These are phyloP conservation scores for Lojkania enalia DNA, from an alignment of 2,329 filamentous ascomycete genomes.

Conservation along the genomic window DNA sequence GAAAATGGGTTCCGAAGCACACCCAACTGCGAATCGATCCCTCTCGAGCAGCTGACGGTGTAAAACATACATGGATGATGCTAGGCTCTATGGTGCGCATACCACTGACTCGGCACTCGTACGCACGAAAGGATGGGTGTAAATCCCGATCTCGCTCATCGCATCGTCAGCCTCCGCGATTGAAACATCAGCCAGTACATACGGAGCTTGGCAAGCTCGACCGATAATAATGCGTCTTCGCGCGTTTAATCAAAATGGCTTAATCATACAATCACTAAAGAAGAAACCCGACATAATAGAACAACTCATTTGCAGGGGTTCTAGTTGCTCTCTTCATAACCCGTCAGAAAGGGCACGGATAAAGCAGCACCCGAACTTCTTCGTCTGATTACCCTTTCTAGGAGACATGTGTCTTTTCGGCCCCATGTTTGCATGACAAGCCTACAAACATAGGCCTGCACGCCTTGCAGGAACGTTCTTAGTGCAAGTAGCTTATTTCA, in stretches of 20 bases:
- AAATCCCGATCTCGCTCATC: too few species aligned
- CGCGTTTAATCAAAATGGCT: too few species aligned
- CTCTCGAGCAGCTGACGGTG: background rate
- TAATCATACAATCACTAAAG: too few species aligned
- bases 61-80: constrained; percentile 3
- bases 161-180: too few species aligned
- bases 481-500: constrained; percentile 18
- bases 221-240: background rate
- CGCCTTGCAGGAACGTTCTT: constrained; percentile 1
- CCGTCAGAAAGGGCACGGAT: background rate
- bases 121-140: too few species aligned
- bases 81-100: background rate
- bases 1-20: background rate
- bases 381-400: constrained; percentile 9
- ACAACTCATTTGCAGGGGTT: background rate
- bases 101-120: background rate
- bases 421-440: constrained; percentile 4
- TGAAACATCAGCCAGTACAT: too few species aligned
- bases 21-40: background rate
- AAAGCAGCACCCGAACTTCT: background rate
- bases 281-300: too few species aligned
- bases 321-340: background rate
- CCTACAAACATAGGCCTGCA: constrained; percentile 3
- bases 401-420: background rate
- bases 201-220: background rate